Evolutionary conservation across 176 grass and related monocot genomes (phyloP), one percentile per base, ranked within the genome.

Genomic region (Phragmites australis): DNA sequence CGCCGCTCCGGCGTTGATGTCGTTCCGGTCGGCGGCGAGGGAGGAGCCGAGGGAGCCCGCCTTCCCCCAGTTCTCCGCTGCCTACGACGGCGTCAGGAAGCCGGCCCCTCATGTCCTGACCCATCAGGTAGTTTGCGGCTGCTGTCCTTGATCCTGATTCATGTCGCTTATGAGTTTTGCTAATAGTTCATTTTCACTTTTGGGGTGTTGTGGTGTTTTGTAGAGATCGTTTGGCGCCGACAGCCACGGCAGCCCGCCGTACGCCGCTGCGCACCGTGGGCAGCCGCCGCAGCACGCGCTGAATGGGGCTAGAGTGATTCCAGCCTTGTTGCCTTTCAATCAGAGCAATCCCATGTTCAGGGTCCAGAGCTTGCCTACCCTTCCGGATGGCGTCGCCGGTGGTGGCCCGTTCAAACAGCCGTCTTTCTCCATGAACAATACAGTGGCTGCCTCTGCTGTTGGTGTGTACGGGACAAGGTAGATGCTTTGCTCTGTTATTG

Each of bases 381-480:
- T 79, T 19, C 84, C 81, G 3, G 90, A 94, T 37, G 87, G 21
- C 0, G 21, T n/a, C 0, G 58, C 65, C 12, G 31, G 72, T 8
- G 47, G 39, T 46, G 69, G 32, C 7, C 23, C 84, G 0, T 81
- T 90, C 27, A 91, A 88, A 52, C 95, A 84, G 66, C 83, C 79
- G 0, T 67, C 78, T 42, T 93, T 76, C 31, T 61, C 60, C 4
- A 41, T 88, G 37, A 87, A 78, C 72, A 84, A 51, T 40, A 32
- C 70, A 0, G 53, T 81, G 1, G 7, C 77, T 1, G 61, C 53
- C 50, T 91, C 91, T 55, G 75, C 65, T 0, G 87, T 83, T 11
- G 88, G 88, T 45, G 57, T 83, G 14, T 87, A 89, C 58, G 73
- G 82, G 61, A 71, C 81, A 78, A 86, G 88, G 96, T 95, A 88